phyloP scores from a whole-genome alignment of 2,329 filamentous ascomycete species.

The Lachnellula hyalina region DNA sequence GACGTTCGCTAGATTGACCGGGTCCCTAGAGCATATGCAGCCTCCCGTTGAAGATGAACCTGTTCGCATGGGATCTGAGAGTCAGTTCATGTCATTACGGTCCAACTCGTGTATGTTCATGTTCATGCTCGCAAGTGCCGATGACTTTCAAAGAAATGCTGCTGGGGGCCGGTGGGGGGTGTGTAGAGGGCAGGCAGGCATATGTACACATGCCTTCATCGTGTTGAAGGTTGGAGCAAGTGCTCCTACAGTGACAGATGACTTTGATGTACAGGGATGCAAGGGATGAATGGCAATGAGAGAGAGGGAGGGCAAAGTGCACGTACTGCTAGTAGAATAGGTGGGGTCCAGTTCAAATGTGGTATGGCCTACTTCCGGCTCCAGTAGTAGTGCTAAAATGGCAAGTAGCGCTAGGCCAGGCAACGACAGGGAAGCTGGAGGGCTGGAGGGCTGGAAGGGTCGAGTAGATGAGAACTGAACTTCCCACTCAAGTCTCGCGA shows the following conservation, averaged over 20 bases:
- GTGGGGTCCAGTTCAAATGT: constrained; percentile 2
- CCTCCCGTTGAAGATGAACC: constrained; percentile 27
- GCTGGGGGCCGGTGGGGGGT: constrained; percentile 3
- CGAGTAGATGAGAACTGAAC: background rate
- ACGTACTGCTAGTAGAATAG: constrained; percentile 9
- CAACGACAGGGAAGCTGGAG: constrained; percentile 1
- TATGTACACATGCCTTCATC: constrained; percentile 17
- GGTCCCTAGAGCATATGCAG: constrained; percentile 30
- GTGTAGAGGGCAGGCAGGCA: constrained; percentile 8
- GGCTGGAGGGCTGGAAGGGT: constrained; percentile 2
- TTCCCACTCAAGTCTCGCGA: constrained; percentile 18
- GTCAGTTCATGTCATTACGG: constrained; percentile 26
- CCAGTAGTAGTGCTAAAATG: background rate
- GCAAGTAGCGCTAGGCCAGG: background rate
- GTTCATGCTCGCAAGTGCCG: constrained; percentile 22
- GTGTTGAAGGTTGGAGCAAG: constrained; percentile 9
- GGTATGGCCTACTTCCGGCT: background rate
- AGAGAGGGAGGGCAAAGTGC: constrained; percentile 14
- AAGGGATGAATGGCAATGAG: constrained; percentile 16
- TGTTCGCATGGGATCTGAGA: constrained; percentile 25
- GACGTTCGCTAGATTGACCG: constrained; percentile 20
- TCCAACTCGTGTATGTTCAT: constrained; percentile 16
- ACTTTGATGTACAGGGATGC: constrained; percentile 23
- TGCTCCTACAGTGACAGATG: constrained; percentile 21
- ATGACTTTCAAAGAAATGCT: constrained; percentile 17